Conservation (phyloP, 108 stramenopile species). For the Mayamaea pseudoterrestris region DNA sequence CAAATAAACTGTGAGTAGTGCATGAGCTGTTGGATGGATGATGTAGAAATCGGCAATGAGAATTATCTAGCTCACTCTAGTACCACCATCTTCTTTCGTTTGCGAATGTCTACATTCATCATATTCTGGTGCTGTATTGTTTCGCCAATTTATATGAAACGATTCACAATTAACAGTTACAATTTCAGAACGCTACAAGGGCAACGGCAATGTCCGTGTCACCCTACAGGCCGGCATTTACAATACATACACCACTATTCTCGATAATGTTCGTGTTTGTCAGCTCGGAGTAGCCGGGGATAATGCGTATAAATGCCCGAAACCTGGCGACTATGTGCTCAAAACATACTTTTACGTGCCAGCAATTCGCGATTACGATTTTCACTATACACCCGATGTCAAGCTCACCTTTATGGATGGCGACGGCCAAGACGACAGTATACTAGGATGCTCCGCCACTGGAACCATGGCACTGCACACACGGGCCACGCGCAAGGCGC, state of each 20-base stretch:
- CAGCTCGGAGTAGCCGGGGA: neutral
- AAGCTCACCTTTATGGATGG: slow-evolving; percentile 1
- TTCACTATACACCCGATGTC: slow-evolving; percentile 10
- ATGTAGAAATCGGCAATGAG: neutral
- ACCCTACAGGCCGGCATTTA: slow-evolving; percentile 2
- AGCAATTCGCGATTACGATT: neutral
- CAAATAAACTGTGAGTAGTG: slow-evolving; percentile 3
- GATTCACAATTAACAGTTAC: neutral
- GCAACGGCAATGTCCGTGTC: neutral
- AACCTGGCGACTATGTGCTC: slow-evolving; percentile 2
- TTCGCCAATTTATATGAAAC: no score
- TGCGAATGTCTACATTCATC: no score
- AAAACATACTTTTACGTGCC: slow-evolving; percentile 2
- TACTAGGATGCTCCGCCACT: neutral
- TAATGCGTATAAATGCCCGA: neutral
- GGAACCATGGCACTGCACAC: neutral
- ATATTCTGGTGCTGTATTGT: no score
- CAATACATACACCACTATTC: neutral
- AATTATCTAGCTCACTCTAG: neutral
- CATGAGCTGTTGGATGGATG: neutral
- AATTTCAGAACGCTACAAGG: neutral
- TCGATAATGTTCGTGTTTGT: neutral
- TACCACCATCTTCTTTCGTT: neutral
- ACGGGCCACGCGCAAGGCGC: neutral
- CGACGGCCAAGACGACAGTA: neutral